Evolutionary conservation across 129 eudicot genomes (phyloP).

Genomic region (Arctium minus): DNA sequence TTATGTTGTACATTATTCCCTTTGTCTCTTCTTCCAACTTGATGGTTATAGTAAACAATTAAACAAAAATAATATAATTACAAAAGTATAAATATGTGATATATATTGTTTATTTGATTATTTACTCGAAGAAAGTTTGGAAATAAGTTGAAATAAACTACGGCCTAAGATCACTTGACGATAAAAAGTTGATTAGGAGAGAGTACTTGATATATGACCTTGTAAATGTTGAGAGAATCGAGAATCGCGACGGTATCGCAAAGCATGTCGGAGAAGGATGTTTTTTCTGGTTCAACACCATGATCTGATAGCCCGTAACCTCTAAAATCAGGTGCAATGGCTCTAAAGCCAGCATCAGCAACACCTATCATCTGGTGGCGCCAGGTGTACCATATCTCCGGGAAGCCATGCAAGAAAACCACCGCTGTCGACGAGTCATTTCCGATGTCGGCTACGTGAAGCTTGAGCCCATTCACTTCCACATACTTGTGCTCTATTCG

Average conservation of each 20-base stretch:
- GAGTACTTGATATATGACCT: slow-evolving; percentile 26
- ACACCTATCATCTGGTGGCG: slow-evolving; percentile 37
- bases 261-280: slow-evolving; percentile 25
- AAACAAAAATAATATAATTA: not conserved
- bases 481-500: slow-evolving; percentile 31
- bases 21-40: not conserved
- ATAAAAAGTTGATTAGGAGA: not conserved
- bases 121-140: no score
- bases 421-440: slow-evolving; percentile 11
- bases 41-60: not conserved
- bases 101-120: no score
- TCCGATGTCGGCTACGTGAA: slow-evolving; percentile 37
- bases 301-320: slow-evolving; percentile 44
- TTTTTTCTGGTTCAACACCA: slow-evolving; percentile 28
- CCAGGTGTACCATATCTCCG: slow-evolving; percentile 50
- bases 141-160: no score
- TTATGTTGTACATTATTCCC: not conserved
- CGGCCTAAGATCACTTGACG: not conserved
- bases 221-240: slow-evolving; percentile 30
- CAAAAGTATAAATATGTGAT: not conserved
- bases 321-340: slow-evolving; percentile 32
- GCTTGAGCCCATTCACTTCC: slow-evolving; percentile 27
- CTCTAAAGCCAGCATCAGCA: slow-evolving; percentile 30
- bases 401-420: slow-evolving; percentile 38
- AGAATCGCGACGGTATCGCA: slow-evolving; percentile 32